phyloP scores from a whole-genome alignment of 768 basidiomycete species.

The Podaxis pistillaris region DNA sequence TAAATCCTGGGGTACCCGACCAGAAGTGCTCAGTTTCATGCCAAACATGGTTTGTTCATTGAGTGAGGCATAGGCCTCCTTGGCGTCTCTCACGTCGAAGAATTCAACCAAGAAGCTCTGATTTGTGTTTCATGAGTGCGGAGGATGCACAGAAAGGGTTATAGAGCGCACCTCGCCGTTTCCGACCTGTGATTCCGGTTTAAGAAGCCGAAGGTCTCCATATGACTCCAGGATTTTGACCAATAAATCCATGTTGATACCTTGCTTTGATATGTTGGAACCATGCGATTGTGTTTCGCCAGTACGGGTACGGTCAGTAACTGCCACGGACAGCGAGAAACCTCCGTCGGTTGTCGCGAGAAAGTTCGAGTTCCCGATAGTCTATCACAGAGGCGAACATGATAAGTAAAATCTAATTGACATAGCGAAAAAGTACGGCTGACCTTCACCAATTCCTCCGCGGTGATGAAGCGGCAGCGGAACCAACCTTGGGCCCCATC shows the following conservation, averaged over 20 bases:
- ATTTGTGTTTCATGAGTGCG: background rate
- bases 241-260: conserved; percentile 20
- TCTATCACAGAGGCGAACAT: conserved; percentile 31
- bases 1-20: conserved; percentile 20
- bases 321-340: conserved; percentile 48
- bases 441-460: conserved; percentile 47
- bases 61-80: conserved; percentile 48
- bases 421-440: conserved; percentile 16
- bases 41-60: conserved; percentile 50
- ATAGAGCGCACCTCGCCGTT: conserved; percentile 24
- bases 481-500: conserved; percentile 28
- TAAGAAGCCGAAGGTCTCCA: conserved; percentile 32
- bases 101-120: conserved; percentile 61
- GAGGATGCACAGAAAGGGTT: background rate
- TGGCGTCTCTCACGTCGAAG: conserved; percentile 61
- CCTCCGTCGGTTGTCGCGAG: conserved; percentile 50
- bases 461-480: conserved; percentile 43
- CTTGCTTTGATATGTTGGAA: background rate
- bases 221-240: conserved; percentile 27
- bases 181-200: conserved; percentile 20
- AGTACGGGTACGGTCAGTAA: conserved; percentile 13
- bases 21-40: conserved; percentile 46
- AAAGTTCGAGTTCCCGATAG: conserved; percentile 51
- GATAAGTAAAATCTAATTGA: conserved; percentile 15
- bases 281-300: background rate